Conservation (phyloP, 164 flowering plant species). For the Piper betle region DNA sequence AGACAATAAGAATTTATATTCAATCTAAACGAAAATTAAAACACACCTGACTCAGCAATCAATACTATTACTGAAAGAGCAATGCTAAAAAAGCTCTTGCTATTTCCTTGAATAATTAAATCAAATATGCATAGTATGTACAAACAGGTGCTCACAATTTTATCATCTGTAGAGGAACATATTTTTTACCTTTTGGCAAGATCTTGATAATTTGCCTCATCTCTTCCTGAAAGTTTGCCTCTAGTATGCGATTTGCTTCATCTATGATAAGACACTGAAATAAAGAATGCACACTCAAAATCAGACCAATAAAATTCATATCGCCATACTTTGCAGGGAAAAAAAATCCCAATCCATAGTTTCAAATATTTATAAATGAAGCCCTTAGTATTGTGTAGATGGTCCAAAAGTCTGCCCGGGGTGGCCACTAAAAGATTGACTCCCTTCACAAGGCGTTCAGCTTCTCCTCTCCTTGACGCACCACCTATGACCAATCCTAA, state of each 20-base stretch:
- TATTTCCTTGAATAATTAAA: not conserved
- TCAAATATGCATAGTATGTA: not conserved
- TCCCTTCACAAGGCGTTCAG: conserved; percentile 79
- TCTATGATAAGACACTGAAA: conserved; percentile 86
- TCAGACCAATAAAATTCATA: not conserved
- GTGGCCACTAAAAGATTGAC: conserved; percentile 83
- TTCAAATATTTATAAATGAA: conserved; percentile 70
- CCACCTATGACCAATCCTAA: conserved; percentile 90
- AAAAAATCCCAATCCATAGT: conserved; percentile 21
- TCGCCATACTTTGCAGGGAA: not conserved
- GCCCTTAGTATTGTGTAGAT: conserved; percentile 82
- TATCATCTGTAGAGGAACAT: not conserved
- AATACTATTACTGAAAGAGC: not conserved
- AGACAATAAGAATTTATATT: too few species aligned
- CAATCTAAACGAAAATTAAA: not conserved
- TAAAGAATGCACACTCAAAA: conserved; percentile 1
- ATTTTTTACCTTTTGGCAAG: conserved; percentile 66
- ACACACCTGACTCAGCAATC: not conserved
- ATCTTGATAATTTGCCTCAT: conserved; percentile 80
- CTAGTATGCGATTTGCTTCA: conserved; percentile 94
- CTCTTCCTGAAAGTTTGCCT: conserved; percentile 90
- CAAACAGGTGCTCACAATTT: not conserved
- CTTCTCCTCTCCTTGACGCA: conserved; percentile 66
- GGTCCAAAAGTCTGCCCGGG: conserved; percentile 95
- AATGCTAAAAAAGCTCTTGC: not conserved